phyloP scores from a whole-genome alignment of 768 basidiomycete genomes.

The Cystobasidium ongulense region DNA sequence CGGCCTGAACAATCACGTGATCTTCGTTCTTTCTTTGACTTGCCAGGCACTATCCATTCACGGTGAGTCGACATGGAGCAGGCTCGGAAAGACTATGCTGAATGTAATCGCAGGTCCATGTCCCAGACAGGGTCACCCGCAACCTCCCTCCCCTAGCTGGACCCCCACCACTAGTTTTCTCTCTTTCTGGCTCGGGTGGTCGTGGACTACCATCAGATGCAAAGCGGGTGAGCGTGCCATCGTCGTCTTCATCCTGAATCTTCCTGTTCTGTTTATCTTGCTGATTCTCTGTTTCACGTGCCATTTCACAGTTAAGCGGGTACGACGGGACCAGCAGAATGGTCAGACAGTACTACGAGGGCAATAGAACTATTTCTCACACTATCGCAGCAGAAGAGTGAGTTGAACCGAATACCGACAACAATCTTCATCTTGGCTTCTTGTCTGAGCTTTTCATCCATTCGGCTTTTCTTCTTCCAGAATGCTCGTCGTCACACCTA shows the following conservation, averaged over 20 bases:
- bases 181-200: constrained; percentile 9
- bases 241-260: neutral
- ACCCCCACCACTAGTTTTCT: constrained; percentile 12
- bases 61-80: neutral
- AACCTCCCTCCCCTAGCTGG: neutral
- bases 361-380: constrained; percentile 1
- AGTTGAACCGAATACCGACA: neutral
- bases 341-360: constrained; percentile 7
- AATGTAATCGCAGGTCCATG: constrained; percentile 8
- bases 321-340: constrained; percentile 19
- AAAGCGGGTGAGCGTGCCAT: neutral
- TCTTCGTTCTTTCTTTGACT: neutral
- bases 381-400: constrained; percentile 20
- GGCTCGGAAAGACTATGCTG: neutral
- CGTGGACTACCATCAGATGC: constrained; percentile 4
- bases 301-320: constrained; percentile 5
- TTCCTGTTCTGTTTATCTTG: neutral
- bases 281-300: neutral
- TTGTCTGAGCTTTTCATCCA: neutral
- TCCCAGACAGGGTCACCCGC: constrained; percentile 14
- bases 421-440: neutral
- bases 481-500: constrained; percentile 23
- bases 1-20: neutral
- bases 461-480: neutral
- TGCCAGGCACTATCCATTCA: constrained; percentile 29